phyloP scores from a whole-genome alignment of 1,284 basidiomycete species.

The Peniophora sp. region DNA sequence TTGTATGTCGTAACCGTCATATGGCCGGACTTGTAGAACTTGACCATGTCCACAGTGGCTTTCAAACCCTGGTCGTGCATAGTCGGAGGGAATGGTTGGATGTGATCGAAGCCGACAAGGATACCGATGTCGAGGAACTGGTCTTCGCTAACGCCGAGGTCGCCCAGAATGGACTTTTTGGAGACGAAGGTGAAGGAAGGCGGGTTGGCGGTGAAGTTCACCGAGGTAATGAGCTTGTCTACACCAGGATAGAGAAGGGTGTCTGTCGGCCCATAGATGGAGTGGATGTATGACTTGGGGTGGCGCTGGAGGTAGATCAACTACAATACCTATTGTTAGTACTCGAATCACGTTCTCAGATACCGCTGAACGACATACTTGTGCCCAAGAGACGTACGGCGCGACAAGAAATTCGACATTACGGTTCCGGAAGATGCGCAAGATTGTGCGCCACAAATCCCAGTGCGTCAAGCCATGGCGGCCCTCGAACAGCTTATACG shows the following conservation, averaged over 20 bases:
- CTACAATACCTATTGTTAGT: conserved; percentile 29
- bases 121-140: conserved; percentile 95
- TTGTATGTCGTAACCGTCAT: conserved; percentile 72
- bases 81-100: conserved; percentile 80
- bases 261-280: conserved; percentile 89
- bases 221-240: conserved; percentile 85
- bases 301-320: conserved; percentile 93
- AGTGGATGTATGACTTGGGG: conserved; percentile 89
- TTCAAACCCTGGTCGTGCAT: conserved; percentile 76
- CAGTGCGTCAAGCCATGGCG: conserved; percentile 63
- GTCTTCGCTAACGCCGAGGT: conserved; percentile 77
- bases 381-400: conserved; percentile 90
- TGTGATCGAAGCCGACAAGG: conserved; percentile 85
- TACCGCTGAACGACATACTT: conserved; percentile 47
- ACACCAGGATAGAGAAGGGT: conserved; percentile 85
- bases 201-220: conserved; percentile 62
- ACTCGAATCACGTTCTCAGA: conserved; percentile 7
- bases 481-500: conserved; percentile 76
- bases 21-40: conserved; percentile 82
- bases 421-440: conserved; percentile 90
- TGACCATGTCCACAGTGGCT: conserved; percentile 82
- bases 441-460: conserved; percentile 89
- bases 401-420: conserved; percentile 96
- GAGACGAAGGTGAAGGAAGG: conserved; percentile 82
- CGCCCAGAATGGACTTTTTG: conserved; percentile 70